Evolutionary conservation across 1,284 basidiomycete genomes (phyloP).

Genomic region (Ganoderma lucidum): DNA sequence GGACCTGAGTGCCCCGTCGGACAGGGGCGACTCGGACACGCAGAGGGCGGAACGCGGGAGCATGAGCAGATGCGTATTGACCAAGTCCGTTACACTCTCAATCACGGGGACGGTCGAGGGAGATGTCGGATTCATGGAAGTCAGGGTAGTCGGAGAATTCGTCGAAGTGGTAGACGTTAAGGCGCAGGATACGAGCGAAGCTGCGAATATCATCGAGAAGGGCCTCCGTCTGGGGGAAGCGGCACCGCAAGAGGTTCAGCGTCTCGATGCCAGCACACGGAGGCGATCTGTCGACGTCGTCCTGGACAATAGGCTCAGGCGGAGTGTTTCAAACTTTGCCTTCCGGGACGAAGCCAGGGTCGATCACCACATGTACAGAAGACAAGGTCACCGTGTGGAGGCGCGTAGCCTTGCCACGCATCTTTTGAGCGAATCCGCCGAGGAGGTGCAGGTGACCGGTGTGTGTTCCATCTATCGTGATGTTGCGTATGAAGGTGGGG

Average conservation of each 20-base stretch:
- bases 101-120: neutral
- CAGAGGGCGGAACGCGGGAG: neutral
- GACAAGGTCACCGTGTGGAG: neutral
- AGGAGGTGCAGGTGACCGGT: neutral
- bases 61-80: neutral
- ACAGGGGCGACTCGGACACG: neutral
- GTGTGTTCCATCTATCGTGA: neutral
- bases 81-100: neutral
- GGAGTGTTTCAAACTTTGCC: too few relatives aligned
- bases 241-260: neutral
- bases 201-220: neutral
- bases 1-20: neutral
- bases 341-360: neutral
- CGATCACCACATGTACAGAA: neutral
- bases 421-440: neutral
- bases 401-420: neutral
- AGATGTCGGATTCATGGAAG: neutral
- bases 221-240: neutral
- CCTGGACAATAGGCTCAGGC: too few relatives aligned
- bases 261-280: neutral
- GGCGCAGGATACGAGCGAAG: neutral
- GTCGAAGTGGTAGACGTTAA: neutral
- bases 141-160: neutral
- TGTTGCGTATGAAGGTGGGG: neutral
- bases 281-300: too few relatives aligned